These are phyloP conservation scores for Marasmius tenuissimus DNA, from an alignment of 1,284 basidiomycete species.

Conservation along the genomic window DNA sequence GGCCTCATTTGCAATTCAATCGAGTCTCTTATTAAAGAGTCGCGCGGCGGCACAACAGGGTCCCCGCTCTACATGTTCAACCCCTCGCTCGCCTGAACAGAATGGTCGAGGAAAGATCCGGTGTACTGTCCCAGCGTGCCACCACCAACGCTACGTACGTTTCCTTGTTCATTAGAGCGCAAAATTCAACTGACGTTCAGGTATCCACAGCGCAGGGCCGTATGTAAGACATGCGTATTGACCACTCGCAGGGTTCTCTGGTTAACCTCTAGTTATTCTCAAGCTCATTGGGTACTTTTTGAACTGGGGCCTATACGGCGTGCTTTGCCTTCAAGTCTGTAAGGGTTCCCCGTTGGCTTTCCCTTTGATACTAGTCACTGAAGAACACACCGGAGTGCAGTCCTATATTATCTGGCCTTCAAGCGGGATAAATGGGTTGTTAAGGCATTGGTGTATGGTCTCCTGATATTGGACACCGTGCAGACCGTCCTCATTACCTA, in stretches of 20 bases:
- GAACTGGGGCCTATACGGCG: slow-evolving; percentile 22
- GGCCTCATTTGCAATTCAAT: too few species aligned
- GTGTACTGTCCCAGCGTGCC: too few species aligned
- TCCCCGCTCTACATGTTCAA: too few species aligned
- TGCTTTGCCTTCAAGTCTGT: slow-evolving; percentile 23
- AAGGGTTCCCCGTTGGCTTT: not conserved
- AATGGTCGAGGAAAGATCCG: too few species aligned
- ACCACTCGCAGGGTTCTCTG: too few species aligned
- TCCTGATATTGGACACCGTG: slow-evolving; percentile 19
- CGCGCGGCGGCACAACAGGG: too few species aligned
- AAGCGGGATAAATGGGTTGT: slow-evolving; percentile 15
- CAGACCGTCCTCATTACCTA: slow-evolving; percentile 21
- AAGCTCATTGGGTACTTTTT: slow-evolving; percentile 23
- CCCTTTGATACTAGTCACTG: not conserved
- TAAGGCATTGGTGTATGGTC: slow-evolving; percentile 21
- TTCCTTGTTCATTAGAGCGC: too few species aligned
- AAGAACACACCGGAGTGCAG: slow-evolving; percentile 5
- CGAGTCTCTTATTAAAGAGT: too few species aligned
- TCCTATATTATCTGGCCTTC: slow-evolving; percentile 24
- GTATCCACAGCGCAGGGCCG: not conserved
- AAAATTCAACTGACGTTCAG: too few species aligned
- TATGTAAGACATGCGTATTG: not conserved
- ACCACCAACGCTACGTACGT: too few species aligned
- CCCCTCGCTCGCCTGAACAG: too few species aligned
- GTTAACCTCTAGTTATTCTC: not conserved